Evolutionary conservation across 106 monocot species (phyloP).

Genomic region (Phalaenopsis equestris): DNA sequence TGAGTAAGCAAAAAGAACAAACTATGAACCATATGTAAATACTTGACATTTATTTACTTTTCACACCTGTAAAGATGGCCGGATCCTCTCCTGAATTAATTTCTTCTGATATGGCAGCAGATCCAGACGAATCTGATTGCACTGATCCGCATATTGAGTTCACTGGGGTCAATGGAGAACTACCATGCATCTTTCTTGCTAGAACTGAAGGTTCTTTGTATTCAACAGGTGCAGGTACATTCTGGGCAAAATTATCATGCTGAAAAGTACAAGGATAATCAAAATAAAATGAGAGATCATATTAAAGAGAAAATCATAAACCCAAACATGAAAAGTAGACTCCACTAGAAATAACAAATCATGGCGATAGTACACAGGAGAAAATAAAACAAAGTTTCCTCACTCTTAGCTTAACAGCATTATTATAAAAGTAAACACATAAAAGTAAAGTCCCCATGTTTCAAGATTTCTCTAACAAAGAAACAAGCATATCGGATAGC

Average conservation of each 20-base stretch:
- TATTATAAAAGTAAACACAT: neutral
- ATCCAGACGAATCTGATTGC: slow-evolving; percentile 34
- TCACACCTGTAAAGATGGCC: slow-evolving; percentile 23
- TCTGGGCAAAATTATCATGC: slow-evolving; percentile 25
- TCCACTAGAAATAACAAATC: neutral
- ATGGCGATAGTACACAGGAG: neutral
- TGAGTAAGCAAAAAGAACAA: neutral
- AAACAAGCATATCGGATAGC: neutral
- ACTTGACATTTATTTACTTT: neutral
- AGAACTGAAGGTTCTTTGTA: slow-evolving; percentile 4
- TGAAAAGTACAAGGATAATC: slow-evolving; percentile 6
- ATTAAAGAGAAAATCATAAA: neutral
- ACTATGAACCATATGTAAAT: neutral
- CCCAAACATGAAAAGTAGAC: neutral
- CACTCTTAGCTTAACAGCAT: neutral
- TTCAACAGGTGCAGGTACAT: slow-evolving; percentile 7
- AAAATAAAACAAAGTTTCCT: neutral
- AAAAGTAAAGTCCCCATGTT: no score
- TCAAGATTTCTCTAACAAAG: neutral
- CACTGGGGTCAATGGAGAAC: slow-evolving; percentile 23
- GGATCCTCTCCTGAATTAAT: slow-evolving; percentile 34
- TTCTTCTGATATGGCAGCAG: slow-evolving; percentile 37
- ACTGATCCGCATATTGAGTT: slow-evolving; percentile 39
- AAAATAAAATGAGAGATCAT: neutral
- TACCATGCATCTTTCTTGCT: slow-evolving; percentile 6